Evolutionary conservation across 305 asterid species (phyloP), one percentile per base, ranked within the genome.

Genomic region (Fraxinus dipetala): DNA sequence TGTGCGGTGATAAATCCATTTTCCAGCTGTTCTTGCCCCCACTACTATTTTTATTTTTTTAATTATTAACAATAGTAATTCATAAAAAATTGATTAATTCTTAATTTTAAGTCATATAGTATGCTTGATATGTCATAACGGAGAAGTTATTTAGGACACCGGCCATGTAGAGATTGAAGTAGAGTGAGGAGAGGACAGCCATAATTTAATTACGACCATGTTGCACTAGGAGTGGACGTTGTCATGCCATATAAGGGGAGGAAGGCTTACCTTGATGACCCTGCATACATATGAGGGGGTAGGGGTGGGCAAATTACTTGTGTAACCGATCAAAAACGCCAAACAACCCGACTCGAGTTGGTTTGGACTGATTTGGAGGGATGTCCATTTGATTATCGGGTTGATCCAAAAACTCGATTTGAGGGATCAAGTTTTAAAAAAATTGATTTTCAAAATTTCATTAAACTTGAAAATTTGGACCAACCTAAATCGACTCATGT

Each of bases 1-100:
- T 80, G 77, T 73, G 31, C 67, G 75, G 78, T 86, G 87, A 83
- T 79, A 80, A 76, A 76, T 85, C 87, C 87, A 79, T 79, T 18
- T 83, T 88, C 90, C 90, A 88, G 89, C 89, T 87, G 90, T 84
- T 83, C 20, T 75, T 82, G 79, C 85, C 88, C 88, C 83, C 83
- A 83, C 79, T 40, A 54, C 75, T 77, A 11, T 22, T 75, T 14
- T 1, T 45, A 0, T 43, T 61, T 26, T 26, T 26, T 26, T 26
- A 26, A 22, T 61, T 22, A 54, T 54, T 54, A n/a, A 54, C 13
- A 63, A 22, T 63, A 22, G 1, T 14, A 7, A 63, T 6, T 4
- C 0, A 0, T 20, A 6, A 22, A 22, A 5, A 59, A 20, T 18
- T 20, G 2, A 59, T 59, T n/a, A n/a, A 63, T 63, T 63, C 32